These are phyloP conservation scores for Pueraria montana DNA, from an alignment of 306 rosid genomes.

Conservation along the genomic window DNA sequence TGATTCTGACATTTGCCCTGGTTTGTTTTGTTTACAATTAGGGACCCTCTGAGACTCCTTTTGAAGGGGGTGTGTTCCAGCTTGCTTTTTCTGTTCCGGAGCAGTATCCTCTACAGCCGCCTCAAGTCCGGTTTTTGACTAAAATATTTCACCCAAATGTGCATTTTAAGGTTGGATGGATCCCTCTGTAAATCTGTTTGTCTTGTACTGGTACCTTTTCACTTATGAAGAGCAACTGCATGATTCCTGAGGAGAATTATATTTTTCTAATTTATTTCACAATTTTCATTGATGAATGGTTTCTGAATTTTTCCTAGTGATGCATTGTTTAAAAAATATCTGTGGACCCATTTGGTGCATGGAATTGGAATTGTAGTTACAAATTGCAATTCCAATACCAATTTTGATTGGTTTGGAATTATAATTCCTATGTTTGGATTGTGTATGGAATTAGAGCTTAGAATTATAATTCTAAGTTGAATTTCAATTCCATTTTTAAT, in stretches of 20 bases:
- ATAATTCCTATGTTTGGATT: conserved; percentile 1
- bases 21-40: conserved; percentile 46
- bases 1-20: conserved; percentile 25
- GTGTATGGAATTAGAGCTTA: neutral
- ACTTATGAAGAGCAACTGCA: neutral
- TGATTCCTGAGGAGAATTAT: conserved; percentile 12
- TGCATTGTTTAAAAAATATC: neutral
- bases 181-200: neutral
- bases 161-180: conserved; percentile 84
- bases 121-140: conserved; percentile 97
- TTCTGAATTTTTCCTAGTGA: conserved; percentile 4
- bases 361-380: neutral
- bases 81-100: conserved; percentile 95
- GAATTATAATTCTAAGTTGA: neutral
- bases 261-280: conserved; percentile 5
- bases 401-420: neutral
- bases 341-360: neutral
- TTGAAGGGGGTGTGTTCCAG: conserved; percentile 93
- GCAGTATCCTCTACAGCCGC: conserved; percentile 96
- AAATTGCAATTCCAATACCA: neutral
- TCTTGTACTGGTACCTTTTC: conserved; percentile 16
- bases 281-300: neutral
- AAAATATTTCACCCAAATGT: conserved; percentile 98
- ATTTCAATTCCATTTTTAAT: neutral
- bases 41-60: conserved; percentile 99